Evolutionary conservation across 768 basidiomycete species (phyloP), one percentile per base, ranked within the genome.

Genomic region (Trametes cinnabarina): DNA sequence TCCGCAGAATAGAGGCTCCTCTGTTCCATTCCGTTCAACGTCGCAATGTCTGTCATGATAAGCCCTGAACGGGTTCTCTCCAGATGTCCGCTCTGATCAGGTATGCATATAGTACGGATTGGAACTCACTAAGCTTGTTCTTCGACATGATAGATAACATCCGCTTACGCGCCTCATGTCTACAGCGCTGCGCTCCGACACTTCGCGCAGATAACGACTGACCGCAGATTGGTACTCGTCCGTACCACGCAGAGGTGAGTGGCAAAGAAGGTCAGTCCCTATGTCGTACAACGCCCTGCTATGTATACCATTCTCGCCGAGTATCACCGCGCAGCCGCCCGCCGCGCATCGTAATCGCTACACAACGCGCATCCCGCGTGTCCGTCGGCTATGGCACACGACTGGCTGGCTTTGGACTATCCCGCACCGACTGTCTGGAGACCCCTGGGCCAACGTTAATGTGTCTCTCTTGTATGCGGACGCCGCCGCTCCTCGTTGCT

Each of bases 401-500:
- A n/a, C 12, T 25, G 14, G 10, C 37, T 46, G 43, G 3, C 34
- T 57, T 56, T 28, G 46, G 55, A 43, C 20, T 43, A 30, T 11
- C 23, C 23, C 14, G 55, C 23, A 55, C 60, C 60, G 47, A 28
- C 46, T 14, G 37, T 30, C 30, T 57, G 60, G 60, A 48, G 22
- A 57, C 32, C 30, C 41, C 37, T 34, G 35, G 22, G 3, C 10
- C 55, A 61, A 61, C 44, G 47, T 40, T 57, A 61, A 61, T 53
- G 28, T 25, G 48, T 61, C 41, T n/a, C 51, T 53, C 51, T 55
- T 37, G 32, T 52, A 51, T 37, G 47, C 30, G 37, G 44, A 23
- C 34, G 47, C 47, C 47, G 46, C 32, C 43, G 46, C 44, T 30
- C 53, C 54, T 61, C 55, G 55, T 57, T 61, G 55, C 60, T 60